Base-by-base conservation (phyloP, 2,329 filamentous ascomycete genomes). In the Dactylellina cionopaga region DNA sequence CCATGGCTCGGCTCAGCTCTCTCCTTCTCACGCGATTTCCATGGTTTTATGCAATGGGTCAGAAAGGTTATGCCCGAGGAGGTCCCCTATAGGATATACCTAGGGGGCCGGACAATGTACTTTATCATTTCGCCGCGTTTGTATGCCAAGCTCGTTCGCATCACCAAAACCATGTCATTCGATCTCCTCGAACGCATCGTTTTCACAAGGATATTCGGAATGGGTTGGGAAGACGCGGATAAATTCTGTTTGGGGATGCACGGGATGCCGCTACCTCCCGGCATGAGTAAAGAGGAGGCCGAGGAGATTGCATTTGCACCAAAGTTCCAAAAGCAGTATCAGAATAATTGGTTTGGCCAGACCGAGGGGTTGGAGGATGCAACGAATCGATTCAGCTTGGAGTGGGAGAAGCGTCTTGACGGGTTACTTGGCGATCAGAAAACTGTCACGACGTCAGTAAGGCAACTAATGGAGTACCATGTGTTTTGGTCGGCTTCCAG, bases 1-100 rank as follows among this genome's bases (percentile, higher is more conserved):
- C 65, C 65, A 39, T 70, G 65, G 65, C 39, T 70, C 2, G 65
- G 65, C n/a, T 70, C 65, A 1, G 65, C 46, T 2, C 31, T 70
- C n/a, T 25, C 65, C 1, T 70, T 70, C 47, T 39, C 65, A 9
- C 24, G 55, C 39, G 65, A 70, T 13, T 70, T 62, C 25, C 29
- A 35, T 29, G 43, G 31, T 10, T 70, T 70, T 35, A 46, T 62
- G 9, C 27, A 56, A 62, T 70, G 65, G 65, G 33, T 70, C 11
- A 54, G 65, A n/a, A 24, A 47, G 2, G 29, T 43, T 2, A 70
- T 70, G 65, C 65, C 65, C 3, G 19, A 55, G 2, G 65, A 70
- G 6, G 43, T 31, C 17, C 65, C 65, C 1, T 70, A 70, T 15
- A 15, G 46, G 10, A 22, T 70, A 1, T 62, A 55, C n/a, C 19